Percentiles rank a stretch among this genome's conserved stretches.
Conservation (phyloP, 305 asterid genomes). For the Solanum hybrid region DNA sequence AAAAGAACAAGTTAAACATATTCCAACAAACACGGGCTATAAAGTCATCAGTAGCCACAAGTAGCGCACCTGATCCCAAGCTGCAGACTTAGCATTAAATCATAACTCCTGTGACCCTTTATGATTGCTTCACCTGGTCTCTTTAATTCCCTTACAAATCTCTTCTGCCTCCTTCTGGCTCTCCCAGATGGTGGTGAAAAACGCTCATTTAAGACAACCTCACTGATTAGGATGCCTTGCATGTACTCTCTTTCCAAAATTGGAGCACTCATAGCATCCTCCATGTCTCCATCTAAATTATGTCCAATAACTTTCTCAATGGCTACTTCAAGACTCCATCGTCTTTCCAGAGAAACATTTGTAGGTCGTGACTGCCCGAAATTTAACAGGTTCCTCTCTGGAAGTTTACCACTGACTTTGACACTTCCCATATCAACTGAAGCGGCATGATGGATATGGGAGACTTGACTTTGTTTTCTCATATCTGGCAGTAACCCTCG, state of each 20-base stretch:
- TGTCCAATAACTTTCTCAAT: constrained; percentile 76
- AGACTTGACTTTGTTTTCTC: constrained; percentile 68
- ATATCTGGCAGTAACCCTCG: constrained; percentile 80
- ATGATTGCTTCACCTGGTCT: constrained; percentile 85
- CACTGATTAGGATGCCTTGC: constrained; percentile 94
- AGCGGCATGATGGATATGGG: constrained; percentile 51
- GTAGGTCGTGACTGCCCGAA: constrained; percentile 46
- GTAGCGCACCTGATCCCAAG: constrained; percentile 86
- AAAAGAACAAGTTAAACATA: neutral
- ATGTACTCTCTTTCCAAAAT: constrained; percentile 89
- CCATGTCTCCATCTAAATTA: constrained; percentile 40
- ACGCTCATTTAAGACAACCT: constrained; percentile 51
- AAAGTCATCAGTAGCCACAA: neutral
- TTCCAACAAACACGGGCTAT: neutral
- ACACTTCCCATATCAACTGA: constrained; percentile 49
- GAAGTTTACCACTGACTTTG: constrained; percentile 38
- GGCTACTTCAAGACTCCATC: constrained; percentile 94
- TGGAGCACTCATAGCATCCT: constrained; percentile 40
- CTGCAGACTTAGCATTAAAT: constrained; percentile 93
- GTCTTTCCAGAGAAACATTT: constrained; percentile 60
- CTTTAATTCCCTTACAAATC: constrained; percentile 60
- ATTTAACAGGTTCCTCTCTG: constrained; percentile 39
- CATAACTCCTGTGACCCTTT: constrained; percentile 97
- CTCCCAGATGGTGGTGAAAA: constrained; percentile 75
- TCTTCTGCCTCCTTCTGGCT: constrained; percentile 61